A percentile compares a stretch with the other conserved stretches of the same genome.
Conservation (phyloP, 305 asterid genomes). For the Fraxinus baroniana region DNA sequence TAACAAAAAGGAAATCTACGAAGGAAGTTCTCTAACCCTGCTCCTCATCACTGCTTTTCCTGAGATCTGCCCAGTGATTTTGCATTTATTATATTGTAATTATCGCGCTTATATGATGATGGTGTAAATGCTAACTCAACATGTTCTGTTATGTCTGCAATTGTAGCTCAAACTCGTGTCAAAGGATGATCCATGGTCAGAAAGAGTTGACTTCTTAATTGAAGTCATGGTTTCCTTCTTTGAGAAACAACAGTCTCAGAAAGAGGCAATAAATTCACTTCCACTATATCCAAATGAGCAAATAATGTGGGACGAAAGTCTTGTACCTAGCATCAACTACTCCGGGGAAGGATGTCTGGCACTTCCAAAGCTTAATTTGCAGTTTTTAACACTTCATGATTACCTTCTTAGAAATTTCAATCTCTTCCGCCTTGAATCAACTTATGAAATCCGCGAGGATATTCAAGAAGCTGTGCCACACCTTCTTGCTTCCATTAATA, state of each 20-base stretch:
- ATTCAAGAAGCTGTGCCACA: conserved; percentile 98
- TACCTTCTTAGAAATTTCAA: conserved; percentile 95
- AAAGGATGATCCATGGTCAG: conserved; percentile 83
- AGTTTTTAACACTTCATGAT: conserved; percentile 93
- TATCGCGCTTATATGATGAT: background rate
- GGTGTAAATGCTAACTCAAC: conserved; percentile 16
- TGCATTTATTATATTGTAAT: conserved; percentile 13
- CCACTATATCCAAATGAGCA: conserved; percentile 96
- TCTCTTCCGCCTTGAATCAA: conserved; percentile 98
- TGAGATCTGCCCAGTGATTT: background rate
- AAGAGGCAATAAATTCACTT: conserved; percentile 95
- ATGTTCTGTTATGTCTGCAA: conserved; percentile 5
- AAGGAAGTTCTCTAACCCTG: background rate
- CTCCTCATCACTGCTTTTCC: background rate
- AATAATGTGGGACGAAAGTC: conserved; percentile 99
- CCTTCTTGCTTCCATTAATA: conserved; percentile 76
- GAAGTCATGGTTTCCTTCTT: conserved; percentile 93
- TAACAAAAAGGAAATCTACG: background rate
- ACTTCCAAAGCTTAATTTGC: conserved; percentile 94
- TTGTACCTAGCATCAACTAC: conserved; percentile 96
- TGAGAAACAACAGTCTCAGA: conserved; percentile 91
- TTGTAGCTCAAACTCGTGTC: conserved; percentile 87
- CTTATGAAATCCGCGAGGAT: conserved; percentile 98
- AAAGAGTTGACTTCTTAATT: conserved; percentile 85
- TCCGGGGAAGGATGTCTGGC: conserved; percentile 99